phyloP scores from a whole-genome alignment of 345 rosid species.

The Rubroshorea leprosula region DNA sequence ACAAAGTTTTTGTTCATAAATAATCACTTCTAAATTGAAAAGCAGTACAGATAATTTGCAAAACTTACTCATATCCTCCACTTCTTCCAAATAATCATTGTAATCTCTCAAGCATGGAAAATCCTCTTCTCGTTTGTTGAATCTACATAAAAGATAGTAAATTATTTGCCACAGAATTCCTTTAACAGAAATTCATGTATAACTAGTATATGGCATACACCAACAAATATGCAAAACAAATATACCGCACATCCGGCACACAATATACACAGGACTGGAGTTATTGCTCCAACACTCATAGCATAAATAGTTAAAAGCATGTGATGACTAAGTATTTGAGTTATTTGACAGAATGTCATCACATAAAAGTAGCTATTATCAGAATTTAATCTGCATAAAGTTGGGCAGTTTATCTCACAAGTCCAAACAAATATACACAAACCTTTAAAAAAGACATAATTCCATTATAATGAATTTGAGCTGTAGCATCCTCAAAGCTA shows the following conservation, averaged over 20 bases:
- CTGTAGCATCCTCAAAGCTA: neutral
- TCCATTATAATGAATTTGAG: neutral
- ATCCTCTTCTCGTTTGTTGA: conserved; percentile 84
- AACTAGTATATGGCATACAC: neutral
- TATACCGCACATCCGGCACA: too few relatives aligned
- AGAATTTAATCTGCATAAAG: neutral
- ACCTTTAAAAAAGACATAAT: neutral
- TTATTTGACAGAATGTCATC: neutral
- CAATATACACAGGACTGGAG: neutral
- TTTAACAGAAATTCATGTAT: neutral
- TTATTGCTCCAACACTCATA: neutral
- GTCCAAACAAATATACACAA: neutral
- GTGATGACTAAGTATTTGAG: neutral
- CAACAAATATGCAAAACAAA: neutral
- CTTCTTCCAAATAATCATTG: conserved; percentile 93
- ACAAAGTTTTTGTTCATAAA: neutral
- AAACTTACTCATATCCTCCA: conserved; percentile 86
- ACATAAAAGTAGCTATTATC: neutral
- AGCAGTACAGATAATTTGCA: conserved; percentile 13
- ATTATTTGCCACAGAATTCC: neutral
- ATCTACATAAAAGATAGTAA: conserved; percentile 34
- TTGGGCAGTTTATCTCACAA: neutral
- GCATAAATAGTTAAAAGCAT: neutral
- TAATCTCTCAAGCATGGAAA: conserved; percentile 71
- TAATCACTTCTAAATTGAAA: neutral